These are phyloP conservation scores for Boechera retrofracta DNA, from an alignment of 345 rosid genomes.

Conservation along the genomic window DNA sequence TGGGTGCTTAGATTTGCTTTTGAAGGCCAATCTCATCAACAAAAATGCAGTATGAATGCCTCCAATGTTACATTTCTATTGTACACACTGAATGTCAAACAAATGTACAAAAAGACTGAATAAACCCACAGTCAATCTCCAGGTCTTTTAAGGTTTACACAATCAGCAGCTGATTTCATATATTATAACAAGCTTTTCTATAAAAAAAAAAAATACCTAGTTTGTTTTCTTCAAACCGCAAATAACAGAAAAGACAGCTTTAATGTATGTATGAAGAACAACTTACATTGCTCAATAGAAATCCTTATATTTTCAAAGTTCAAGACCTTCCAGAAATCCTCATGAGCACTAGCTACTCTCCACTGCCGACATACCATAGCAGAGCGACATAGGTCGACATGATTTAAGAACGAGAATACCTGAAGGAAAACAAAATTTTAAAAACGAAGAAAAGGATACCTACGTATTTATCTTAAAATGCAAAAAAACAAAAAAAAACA, in stretches of 20 bases:
- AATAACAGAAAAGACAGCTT: background rate
- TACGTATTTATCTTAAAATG: background rate
- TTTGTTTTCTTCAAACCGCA: background rate
- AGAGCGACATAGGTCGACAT: conserved; percentile 75
- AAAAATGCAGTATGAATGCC: conserved; percentile 5
- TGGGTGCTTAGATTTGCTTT: background rate
- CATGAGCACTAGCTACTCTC: conserved; percentile 93
- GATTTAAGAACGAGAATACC: conserved; percentile 95
- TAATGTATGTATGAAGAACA: background rate
- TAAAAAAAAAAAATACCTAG: background rate
- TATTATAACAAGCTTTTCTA: background rate
- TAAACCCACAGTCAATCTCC: background rate
- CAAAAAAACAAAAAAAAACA: conserved; percentile 1
- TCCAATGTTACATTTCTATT: background rate
- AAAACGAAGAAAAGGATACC: background rate
- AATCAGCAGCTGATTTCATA: background rate
- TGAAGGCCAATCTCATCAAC: background rate
- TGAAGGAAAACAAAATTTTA: conserved; percentile 34
- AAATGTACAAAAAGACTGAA: conserved; percentile 14
- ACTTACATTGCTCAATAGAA: conserved; percentile 88
- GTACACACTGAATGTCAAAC: background rate
- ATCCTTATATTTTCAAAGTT: conserved; percentile 80
- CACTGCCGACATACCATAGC: conserved; percentile 96
- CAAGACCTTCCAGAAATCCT: conserved; percentile 95
- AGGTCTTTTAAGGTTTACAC: background rate